phyloP scores from a whole-genome alignment of 2,329 filamentous ascomycete genomes.

The Didymella exigua region DNA sequence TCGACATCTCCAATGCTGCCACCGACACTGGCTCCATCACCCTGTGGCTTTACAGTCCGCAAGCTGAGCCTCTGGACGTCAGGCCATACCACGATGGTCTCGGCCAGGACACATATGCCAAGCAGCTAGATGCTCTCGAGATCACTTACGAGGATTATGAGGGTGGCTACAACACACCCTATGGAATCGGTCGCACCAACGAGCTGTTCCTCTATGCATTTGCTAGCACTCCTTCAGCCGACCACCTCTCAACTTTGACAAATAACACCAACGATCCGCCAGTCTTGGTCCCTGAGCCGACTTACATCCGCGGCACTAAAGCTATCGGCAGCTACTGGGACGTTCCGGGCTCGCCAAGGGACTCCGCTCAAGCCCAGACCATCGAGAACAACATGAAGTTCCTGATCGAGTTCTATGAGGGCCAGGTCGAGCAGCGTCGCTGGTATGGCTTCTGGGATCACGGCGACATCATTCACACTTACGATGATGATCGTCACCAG shows the following conservation, averaged over 20 bases:
- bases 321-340: conserved; percentile 64
- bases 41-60: conserved; percentile 65
- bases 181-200: conserved; percentile 64
- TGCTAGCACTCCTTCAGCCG: conserved; percentile 57
- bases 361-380: conserved; percentile 29
- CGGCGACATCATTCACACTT: conserved; percentile 68
- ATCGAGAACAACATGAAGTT: conserved; percentile 63
- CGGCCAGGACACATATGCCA: conserved; percentile 60
- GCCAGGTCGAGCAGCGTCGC: conserved; percentile 61
- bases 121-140: conserved; percentile 65
- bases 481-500: conserved; percentile 62
- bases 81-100: conserved; percentile 64
- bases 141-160: conserved; percentile 71
- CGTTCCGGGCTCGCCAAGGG: conserved; percentile 46
- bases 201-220: conserved; percentile 63
- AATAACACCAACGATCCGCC: conserved; percentile 59
- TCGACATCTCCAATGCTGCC: conserved; percentile 61
- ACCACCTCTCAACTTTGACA: conserved; percentile 54
- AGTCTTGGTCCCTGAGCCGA: conserved; percentile 55
- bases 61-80: conserved; percentile 61
- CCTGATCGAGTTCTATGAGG: conserved; percentile 61
- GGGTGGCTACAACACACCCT: conserved; percentile 59
- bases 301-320: conserved; percentile 58
- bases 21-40: conserved; percentile 60
- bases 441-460: conserved; percentile 70